Evolutionary conservation across 179 eudicot genomes (phyloP), one percentile per base, ranked within the genome.

Genomic region (Monotropa hypopitys): DNA sequence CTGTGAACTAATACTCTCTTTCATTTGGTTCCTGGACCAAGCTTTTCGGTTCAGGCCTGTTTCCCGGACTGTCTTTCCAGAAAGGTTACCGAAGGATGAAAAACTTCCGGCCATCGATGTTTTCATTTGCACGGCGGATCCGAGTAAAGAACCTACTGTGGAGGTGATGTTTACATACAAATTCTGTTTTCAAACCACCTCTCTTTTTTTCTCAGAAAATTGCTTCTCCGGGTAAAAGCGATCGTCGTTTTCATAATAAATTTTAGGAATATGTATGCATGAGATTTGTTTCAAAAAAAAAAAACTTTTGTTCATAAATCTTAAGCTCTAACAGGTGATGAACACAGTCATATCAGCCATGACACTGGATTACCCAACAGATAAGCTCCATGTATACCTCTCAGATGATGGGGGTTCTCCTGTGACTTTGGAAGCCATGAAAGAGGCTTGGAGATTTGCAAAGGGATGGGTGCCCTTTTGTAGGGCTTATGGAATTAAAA

Each of bases 31-130:
- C 40, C 75, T 73, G 40, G 70, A 35, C 43, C 86, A 80, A 71
- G 79, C 89, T 18, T 61, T 30, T 1, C 70, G 75, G 12, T 87
- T 85, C 88, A 38, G 84, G 15, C 85, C 81, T 1, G 72, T 87
- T 7, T 74, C 81, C 49, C 78, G 88, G 18, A 57, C 83, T 1
- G 81, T 30, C 53, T 80, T 73, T 9, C 75, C 75, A 13, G 75
- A 49, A 15, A 15, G 43, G 9, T 47, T 72, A 15, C 61, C 75
- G 43, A 43, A 32, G 15, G 38, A 72, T 30, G 13, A 12, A 47
- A 15, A 72, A 7, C 61, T 49, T 5, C 75, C 61, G 28, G 75
- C 59, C 0, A 2, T 72, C 18, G 61, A 49, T 5, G 59, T 72
- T 23, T 49, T 72, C 30, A 50, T 72, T 0, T 72, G 75, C 61